These are phyloP conservation scores for Globisporangium polare DNA, from an alignment of 352 stramenopile species.

Conservation along the genomic window DNA sequence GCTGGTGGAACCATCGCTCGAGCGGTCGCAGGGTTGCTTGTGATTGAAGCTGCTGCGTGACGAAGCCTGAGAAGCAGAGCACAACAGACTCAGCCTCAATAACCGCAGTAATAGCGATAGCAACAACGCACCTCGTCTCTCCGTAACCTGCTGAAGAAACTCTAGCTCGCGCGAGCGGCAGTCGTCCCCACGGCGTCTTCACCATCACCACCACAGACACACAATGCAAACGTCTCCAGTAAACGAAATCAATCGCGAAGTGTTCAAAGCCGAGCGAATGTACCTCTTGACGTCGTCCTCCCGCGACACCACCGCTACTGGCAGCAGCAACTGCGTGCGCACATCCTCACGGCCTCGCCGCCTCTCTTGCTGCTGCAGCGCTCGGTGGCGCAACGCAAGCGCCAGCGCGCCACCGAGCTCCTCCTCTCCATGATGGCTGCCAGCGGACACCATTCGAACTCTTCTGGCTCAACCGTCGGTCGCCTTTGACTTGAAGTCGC, in stretches of 20 bases:
- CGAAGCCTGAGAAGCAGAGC: constrained; percentile 30
- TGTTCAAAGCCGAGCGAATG: background rate
- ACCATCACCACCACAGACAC: background rate
- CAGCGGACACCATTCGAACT: background rate
- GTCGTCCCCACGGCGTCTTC: background rate
- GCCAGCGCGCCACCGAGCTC: background rate
- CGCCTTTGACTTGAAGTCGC: background rate
- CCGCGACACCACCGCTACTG: background rate
- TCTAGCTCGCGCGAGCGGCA: background rate
- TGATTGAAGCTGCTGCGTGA: constrained; percentile 28
- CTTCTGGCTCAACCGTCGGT: background rate
- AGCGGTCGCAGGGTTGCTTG: constrained; percentile 24
- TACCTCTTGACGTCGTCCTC: background rate
- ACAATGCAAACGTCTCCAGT: background rate
- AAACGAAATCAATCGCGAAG: background rate
- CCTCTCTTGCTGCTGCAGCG: background rate
- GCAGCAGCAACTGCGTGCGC: background rate
- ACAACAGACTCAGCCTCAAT: background rate
- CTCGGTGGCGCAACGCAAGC: background rate
- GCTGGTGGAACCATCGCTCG: constrained; percentile 34
- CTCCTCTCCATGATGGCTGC: background rate
- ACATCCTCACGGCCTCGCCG: background rate
- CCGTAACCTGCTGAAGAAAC: background rate
- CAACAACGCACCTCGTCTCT: background rate
- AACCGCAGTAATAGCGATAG: background rate